These are phyloP conservation scores for Combretum micranthum DNA, from an alignment of 345 rosid species.

Conservation along the genomic window DNA sequence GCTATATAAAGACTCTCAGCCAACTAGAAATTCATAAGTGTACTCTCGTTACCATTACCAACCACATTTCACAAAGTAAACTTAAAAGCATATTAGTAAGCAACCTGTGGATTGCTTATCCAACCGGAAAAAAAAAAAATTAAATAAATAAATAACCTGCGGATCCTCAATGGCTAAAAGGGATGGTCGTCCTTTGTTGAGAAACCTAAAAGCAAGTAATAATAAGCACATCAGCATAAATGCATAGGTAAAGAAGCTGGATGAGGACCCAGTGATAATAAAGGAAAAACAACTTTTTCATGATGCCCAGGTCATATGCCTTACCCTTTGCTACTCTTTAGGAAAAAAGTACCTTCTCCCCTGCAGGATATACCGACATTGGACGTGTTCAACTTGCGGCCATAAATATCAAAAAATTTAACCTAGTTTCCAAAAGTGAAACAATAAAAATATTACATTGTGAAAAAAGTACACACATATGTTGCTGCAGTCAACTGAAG, in stretches of 20 bases:
- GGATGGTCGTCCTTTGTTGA: slow-evolving; percentile 47
- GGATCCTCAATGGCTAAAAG: slow-evolving; percentile 94
- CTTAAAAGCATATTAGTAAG: slow-evolving; percentile 2
- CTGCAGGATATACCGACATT: slow-evolving; percentile 93
- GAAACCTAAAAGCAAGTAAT: slow-evolving; percentile 39
- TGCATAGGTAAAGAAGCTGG: no score
- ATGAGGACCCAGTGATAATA: no score
- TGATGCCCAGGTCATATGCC: neutral
- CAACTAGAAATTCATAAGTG: no score
- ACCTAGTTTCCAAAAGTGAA: slow-evolving; percentile 39
- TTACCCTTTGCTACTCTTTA: slow-evolving; percentile 73
- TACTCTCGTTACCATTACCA: no score
- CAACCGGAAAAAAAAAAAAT: no score
- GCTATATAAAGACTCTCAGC: no score
- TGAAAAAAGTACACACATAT: no score
- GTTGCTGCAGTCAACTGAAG: no score
- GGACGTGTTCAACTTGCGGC: slow-evolving; percentile 62
- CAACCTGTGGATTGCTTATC: no score
- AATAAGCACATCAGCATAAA: no score
- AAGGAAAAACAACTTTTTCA: no score
- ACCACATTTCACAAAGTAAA: neutral
- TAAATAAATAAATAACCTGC: no score
- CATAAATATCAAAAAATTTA: slow-evolving; percentile 83
- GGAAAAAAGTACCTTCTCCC: slow-evolving; percentile 54
- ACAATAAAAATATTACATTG: slow-evolving; percentile 1